These are phyloP conservation scores for Clavulina sp. DNA, from an alignment of 768 basidiomycete genomes.

Conservation along the genomic window DNA sequence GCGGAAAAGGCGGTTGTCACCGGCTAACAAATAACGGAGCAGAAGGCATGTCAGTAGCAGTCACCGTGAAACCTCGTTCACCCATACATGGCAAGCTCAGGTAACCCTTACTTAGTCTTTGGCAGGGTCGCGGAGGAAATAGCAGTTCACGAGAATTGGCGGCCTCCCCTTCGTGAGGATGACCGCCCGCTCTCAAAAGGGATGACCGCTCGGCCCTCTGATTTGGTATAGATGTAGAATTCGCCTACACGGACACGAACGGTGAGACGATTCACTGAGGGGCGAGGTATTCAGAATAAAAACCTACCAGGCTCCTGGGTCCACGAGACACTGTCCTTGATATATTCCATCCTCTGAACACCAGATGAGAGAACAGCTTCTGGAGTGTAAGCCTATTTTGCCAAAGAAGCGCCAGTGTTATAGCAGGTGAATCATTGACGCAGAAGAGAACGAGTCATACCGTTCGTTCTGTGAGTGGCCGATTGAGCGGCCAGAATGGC, in stretches of 20 bases:
- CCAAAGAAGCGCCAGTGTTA: background rate
- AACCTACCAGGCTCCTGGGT: background rate
- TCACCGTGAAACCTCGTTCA: too few relatives aligned
- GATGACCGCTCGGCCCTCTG: background rate
- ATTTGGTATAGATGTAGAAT: background rate
- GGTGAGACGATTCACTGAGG: background rate
- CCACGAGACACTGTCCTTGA: background rate
- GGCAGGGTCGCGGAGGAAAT: too few relatives aligned
- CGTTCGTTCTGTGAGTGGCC: conserved; percentile 70
- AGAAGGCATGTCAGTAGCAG: too few relatives aligned
- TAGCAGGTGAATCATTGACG: background rate
- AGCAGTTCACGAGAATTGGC: too few relatives aligned
- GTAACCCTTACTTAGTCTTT: too few relatives aligned
- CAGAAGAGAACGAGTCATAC: conserved; percentile 24
- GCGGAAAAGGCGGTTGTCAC: too few relatives aligned
- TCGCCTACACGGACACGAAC: background rate
- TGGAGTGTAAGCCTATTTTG: background rate
- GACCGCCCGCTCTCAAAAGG: too few relatives aligned
- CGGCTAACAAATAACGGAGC: too few relatives aligned
- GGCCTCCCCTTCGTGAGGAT: too few relatives aligned
- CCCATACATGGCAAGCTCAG: too few relatives aligned
- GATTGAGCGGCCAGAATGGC: conserved; percentile 55
- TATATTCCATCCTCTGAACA: background rate
- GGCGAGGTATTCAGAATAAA: background rate
- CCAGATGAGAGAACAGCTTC: background rate